These are phyloP conservation scores for Botrytis tulipae DNA, from an alignment of 2,329 filamentous ascomycete genomes.

Conservation along the genomic window DNA sequence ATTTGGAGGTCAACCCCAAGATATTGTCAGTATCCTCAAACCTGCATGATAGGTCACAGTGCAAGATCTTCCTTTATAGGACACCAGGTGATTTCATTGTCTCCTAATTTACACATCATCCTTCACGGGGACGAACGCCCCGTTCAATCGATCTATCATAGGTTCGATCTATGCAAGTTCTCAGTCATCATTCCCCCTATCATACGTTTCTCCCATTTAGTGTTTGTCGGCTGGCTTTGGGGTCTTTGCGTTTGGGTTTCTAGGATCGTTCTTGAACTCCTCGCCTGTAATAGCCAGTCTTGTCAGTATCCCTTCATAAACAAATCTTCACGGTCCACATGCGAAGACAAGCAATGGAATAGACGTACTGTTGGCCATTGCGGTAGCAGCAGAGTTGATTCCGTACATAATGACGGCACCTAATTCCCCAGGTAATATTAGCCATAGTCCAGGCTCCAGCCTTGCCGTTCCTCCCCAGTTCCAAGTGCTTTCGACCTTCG, in stretches of 20 bases:
- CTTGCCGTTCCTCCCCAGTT: neutral
- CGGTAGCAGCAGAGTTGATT: conserved; percentile 77
- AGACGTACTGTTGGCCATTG: conserved; percentile 75
- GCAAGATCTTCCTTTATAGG: neutral
- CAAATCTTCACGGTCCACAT: neutral
- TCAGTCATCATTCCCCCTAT: neutral
- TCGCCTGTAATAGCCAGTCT: conserved; percentile 57
- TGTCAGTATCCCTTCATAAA: conserved; percentile 20
- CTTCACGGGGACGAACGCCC: neutral
- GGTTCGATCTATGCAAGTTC: conserved; percentile 14
- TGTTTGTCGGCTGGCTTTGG: conserved; percentile 37
- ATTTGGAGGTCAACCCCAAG: no score
- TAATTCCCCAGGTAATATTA: conserved; percentile 42
- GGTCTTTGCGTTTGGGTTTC: conserved; percentile 64
- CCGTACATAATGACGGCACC: conserved; percentile 87
- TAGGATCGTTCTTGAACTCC: conserved; percentile 95
- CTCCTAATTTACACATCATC: conserved; percentile 16
- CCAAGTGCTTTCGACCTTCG: neutral
- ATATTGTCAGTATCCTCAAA: neutral
- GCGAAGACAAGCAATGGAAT: conserved; percentile 29
- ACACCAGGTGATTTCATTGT: conserved; percentile 14
- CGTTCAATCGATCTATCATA: conserved; percentile 1
- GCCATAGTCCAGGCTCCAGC: conserved; percentile 18
- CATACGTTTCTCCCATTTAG: conserved; percentile 25
- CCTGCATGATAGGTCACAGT: neutral